Conservation (phyloP, 352 stramenopile genomes). For the Blastocystis sp. region DNA sequence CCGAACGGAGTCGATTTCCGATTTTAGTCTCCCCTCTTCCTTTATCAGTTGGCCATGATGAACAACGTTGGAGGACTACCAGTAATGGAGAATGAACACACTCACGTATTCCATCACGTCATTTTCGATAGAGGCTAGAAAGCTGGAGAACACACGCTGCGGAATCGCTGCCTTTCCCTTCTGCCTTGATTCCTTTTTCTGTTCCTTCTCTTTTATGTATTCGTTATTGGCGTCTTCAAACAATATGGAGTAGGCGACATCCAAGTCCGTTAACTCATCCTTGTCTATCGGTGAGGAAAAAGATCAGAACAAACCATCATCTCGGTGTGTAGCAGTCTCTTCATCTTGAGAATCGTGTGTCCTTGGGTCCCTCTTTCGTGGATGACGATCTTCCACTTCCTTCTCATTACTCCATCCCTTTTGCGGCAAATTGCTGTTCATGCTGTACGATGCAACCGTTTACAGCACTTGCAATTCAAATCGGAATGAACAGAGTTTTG, state of each 20-base stretch:
- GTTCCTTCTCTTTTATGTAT: slow-evolving; percentile 40
- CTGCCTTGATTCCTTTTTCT: neutral
- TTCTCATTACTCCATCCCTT: neutral
- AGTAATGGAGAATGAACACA: neutral
- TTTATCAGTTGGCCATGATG: neutral
- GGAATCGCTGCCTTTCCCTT: slow-evolving; percentile 27
- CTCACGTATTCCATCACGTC: slow-evolving; percentile 48
- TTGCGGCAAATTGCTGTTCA: neutral
- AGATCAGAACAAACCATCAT: neutral
- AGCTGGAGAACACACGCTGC: slow-evolving; percentile 22
- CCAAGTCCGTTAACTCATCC: slow-evolving; percentile 27
- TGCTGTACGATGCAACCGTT: neutral
- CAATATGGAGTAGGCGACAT: slow-evolving; percentile 55
- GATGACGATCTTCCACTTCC: neutral
- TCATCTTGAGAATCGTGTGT: neutral
- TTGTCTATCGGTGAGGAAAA: slow-evolving; percentile 7
- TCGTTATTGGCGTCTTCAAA: slow-evolving; percentile 67
- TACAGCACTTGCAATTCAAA: no score
- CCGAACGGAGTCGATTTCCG: neutral
- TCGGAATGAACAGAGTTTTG: no score
- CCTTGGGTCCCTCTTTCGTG: neutral
- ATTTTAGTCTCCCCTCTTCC: neutral
- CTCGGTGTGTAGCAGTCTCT: neutral
- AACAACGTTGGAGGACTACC: neutral
- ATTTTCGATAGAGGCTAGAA: slow-evolving; percentile 19